Evolutionary conservation across 257 asterid genomes (phyloP), one percentile per base, ranked within the genome.

Genomic region (Ocimum tenuiflorum): DNA sequence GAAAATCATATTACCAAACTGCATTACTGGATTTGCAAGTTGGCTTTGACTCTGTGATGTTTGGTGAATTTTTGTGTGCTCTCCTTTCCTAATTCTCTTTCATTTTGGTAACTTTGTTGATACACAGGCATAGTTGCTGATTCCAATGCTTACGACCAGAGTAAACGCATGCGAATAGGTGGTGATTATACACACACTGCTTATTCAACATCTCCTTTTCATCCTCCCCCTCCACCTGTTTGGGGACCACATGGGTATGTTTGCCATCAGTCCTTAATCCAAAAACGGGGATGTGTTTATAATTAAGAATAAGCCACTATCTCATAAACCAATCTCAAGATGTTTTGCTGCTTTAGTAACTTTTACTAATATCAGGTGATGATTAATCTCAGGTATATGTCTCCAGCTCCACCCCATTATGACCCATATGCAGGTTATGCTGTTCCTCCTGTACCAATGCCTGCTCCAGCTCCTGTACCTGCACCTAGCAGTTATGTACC

Each of bases 221-320:
- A 94, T 72, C 91, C 99, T 76, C 97, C 98, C 20, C 95, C 96
- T 4, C 63, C 96, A 38, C 85, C 96, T 71, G 91, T 85, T 60
- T 94, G 99, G 99, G 95, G 81, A 29, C 94, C 95, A 24, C 97
- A 88, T 59, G 99, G 95, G 99, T 94, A 82, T 11, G 79, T 65
- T 19, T 7, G 7, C 20, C 51, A 59, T 39, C 18, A 9, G 18
- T 18, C 31, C 7, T 36, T 35, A 18, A 4, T 10, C n/a, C 39
- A 2, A 10, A 19, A 20, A 31, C 38, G 65, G 7, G 13, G 20
- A 19, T 59, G 3, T 39, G 10, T 39, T 10, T 59, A 9, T 56
- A 19, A 9, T 38, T 7, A 10, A 38, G 12, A 33, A 41, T 59
- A 38, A 20, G 13, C 36, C 48, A 20, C 19, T 19, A 59, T 59